phyloP scores from a whole-genome alignment of 1,139 yeast genomes.

The Hansenula anomala region DNA sequence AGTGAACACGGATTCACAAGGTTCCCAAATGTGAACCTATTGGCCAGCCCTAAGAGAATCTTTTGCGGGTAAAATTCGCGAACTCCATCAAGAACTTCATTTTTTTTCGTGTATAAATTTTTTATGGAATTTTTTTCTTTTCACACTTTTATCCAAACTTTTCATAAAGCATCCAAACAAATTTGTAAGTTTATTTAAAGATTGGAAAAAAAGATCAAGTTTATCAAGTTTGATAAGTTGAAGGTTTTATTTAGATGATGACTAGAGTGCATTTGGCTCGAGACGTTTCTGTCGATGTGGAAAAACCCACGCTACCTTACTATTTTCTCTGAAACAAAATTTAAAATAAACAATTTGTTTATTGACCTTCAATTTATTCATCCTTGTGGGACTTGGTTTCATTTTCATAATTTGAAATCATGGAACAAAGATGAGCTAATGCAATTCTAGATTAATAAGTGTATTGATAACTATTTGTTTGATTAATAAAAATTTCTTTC shows the following conservation, averaged over 20 bases:
- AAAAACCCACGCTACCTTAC: conserved; percentile 56
- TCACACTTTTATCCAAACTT: background rate
- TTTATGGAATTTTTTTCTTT: background rate
- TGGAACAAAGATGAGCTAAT: background rate
- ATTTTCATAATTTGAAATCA: background rate
- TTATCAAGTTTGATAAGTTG: background rate
- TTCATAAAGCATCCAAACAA: background rate
- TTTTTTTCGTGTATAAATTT: no score
- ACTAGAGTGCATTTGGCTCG: conserved; percentile 83
- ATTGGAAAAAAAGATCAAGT: background rate
- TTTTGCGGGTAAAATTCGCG: no score
- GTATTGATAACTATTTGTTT: background rate
- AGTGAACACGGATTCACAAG: no score
- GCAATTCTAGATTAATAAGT: conserved; percentile 3
- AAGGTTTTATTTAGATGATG: conserved; percentile 2
- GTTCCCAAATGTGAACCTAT: no score
- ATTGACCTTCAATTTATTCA: no score
- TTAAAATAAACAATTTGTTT: background rate
- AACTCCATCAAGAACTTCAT: no score
- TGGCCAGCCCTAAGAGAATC: no score
- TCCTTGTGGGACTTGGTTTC: no score
- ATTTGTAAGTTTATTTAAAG: background rate
- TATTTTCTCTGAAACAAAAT: conserved; percentile 1
- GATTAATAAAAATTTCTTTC: background rate
- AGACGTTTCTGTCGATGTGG: conserved; percentile 80